These are phyloP conservation scores for Suillus sp. DNA, from an alignment of 768 basidiomycete species.

Conservation along the genomic window DNA sequence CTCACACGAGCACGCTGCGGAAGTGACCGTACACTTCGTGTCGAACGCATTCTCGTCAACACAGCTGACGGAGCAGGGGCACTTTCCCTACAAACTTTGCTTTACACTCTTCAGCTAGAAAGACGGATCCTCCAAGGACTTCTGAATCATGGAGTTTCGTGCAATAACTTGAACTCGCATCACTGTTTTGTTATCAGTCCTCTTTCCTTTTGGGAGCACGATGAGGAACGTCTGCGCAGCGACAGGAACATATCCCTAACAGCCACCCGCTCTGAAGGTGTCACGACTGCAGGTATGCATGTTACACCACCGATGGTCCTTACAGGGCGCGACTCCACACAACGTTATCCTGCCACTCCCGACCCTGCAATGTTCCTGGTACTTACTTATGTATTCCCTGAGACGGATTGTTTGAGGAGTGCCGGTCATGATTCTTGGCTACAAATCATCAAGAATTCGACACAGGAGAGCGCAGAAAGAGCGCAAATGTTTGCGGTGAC, in stretches of 20 bases:
- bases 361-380: slow-evolving; percentile 73
- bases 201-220: slow-evolving; percentile 72
- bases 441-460: slow-evolving; percentile 50
- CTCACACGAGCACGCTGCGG: slow-evolving; percentile 72
- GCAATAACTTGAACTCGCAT: slow-evolving; percentile 53
- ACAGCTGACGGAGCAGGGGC: slow-evolving; percentile 47
- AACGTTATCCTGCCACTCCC: slow-evolving; percentile 51
- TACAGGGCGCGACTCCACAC: slow-evolving; percentile 62
- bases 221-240: slow-evolving; percentile 51
- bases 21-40: slow-evolving; percentile 66
- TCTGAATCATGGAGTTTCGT: slow-evolving; percentile 45
- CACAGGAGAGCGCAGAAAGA: slow-evolving; percentile 32
- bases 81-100: slow-evolving; percentile 61
- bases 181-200: slow-evolving; percentile 75
- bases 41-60: slow-evolving; percentile 72
- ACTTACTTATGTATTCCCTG: slow-evolving; percentile 81
- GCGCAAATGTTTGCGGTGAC: slow-evolving; percentile 41
- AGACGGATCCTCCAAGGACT: slow-evolving; percentile 49
- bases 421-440: slow-evolving; percentile 67
- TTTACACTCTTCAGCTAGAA: slow-evolving; percentile 68
- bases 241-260: slow-evolving; percentile 63
- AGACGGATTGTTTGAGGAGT: slow-evolving; percentile 66
- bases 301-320: slow-evolving; percentile 77
- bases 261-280: slow-evolving; percentile 52
- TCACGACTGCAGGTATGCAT: slow-evolving; percentile 62